Conservation (phyloP, 106 monocot genomes). For the Acorus gramineus region DNA sequence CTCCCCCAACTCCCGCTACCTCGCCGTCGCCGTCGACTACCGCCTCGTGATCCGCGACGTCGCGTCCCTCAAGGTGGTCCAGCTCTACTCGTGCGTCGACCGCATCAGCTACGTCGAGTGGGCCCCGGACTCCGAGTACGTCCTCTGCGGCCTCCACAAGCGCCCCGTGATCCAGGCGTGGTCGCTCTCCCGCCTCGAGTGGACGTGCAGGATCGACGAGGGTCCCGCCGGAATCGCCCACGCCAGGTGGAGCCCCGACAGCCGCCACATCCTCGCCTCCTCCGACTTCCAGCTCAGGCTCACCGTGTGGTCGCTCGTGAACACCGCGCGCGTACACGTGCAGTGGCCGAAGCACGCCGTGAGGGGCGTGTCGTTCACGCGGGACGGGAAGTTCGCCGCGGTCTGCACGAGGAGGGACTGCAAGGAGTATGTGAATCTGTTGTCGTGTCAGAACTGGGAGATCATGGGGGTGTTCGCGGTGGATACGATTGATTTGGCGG, state of each 20-base stretch:
- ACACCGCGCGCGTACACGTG: conserved; percentile 90
- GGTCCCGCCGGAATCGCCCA: conserved; percentile 83
- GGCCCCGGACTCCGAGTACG: conserved; percentile 90
- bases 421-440: conserved; percentile 88
- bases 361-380: conserved; percentile 77
- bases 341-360: conserved; percentile 87
- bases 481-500: conserved; percentile 80
- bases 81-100: conserved; percentile 87
- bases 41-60: conserved; percentile 88
- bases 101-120: conserved; percentile 89
- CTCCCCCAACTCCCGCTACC: conserved; percentile 69
- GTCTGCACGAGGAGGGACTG: conserved; percentile 79
- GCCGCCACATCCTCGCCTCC: conserved; percentile 88
- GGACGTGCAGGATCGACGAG: conserved; percentile 95
- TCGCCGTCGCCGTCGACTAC: conserved; percentile 88
- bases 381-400: conserved; percentile 96
- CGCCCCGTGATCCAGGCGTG: conserved; percentile 95
- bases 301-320: conserved; percentile 92
- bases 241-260: conserved; percentile 99
- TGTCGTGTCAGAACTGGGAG: conserved; percentile 92
- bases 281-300: conserved; percentile 96
- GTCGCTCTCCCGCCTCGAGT: conserved; percentile 84
- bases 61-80: conserved; percentile 69
- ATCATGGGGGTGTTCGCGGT: conserved; percentile 85
- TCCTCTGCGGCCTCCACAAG: conserved; percentile 86